Evolutionary conservation across 176 grass and related monocot species (phyloP).

Genomic region (Rhipidocladum racemiflorum): DNA sequence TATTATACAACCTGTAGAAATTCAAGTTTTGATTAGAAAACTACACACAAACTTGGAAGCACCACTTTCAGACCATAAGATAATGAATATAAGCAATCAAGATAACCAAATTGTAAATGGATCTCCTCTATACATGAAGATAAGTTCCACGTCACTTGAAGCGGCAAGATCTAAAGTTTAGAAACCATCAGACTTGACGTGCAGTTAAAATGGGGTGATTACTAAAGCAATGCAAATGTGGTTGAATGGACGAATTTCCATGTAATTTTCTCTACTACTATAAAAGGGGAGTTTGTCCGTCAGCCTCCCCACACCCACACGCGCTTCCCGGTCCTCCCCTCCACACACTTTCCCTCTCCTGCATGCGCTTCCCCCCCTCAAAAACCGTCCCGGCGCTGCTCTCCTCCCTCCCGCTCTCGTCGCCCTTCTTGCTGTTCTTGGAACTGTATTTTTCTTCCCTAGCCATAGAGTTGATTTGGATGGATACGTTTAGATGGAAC

Average conservation of each 20-base stretch:
- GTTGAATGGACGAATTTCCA: background rate
- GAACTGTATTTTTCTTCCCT: too few species aligned
- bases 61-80: background rate
- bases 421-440: too few species aligned
- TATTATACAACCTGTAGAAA: conserved; percentile 34
- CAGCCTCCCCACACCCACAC: too few species aligned
- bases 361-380: too few species aligned
- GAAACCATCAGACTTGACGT: background rate
- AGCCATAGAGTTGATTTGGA: too few species aligned
- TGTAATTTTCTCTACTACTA: too few species aligned
- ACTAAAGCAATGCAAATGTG: background rate
- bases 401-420: too few species aligned
- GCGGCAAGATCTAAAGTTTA: background rate
- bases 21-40: background rate
- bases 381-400: too few species aligned
- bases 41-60: background rate
- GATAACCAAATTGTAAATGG: background rate
- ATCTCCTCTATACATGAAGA: background rate
- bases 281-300: too few species aligned
- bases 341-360: too few species aligned
- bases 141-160: background rate
- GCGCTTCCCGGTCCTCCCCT: too few species aligned
- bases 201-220: background rate
- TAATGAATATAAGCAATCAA: background rate
- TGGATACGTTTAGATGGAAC: too few species aligned